Evolutionary conservation across 306 rosid species (phyloP).

Genomic region (Hippophae tibetana): DNA sequence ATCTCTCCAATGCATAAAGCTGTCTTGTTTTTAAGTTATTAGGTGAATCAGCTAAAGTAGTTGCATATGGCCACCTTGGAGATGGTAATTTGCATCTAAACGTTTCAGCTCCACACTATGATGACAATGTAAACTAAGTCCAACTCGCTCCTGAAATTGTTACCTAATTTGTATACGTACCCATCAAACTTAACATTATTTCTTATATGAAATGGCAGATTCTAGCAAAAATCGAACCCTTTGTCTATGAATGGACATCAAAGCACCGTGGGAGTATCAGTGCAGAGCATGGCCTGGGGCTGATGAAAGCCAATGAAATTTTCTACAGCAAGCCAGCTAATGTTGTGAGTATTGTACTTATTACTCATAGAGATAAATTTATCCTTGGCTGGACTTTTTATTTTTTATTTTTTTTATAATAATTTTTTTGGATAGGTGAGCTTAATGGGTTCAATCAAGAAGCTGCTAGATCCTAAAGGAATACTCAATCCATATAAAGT

Average conservation of each 20-base stretch:
- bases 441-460: conserved; percentile 81
- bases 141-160: conserved; percentile 12
- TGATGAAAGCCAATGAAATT: conserved; percentile 84
- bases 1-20: background rate
- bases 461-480: conserved; percentile 69
- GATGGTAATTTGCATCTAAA: conserved; percentile 92
- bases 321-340: conserved; percentile 65
- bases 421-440: conserved; percentile 49
- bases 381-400: background rate
- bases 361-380: conserved; percentile 1
- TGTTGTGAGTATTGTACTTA: conserved; percentile 45
- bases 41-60: conserved; percentile 61
- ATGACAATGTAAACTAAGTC: conserved; percentile 43
- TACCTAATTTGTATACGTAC: background rate
- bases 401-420: background rate
- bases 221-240: conserved; percentile 77
- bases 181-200: conserved; percentile 1
- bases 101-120: conserved; percentile 60
- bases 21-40: conserved; percentile 7
- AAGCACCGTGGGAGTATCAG: conserved; percentile 78
- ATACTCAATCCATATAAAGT: conserved; percentile 96
- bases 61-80: conserved; percentile 92
- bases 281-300: conserved; percentile 90
- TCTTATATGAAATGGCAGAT: conserved; percentile 35
- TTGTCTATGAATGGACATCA: conserved; percentile 93